Evolutionary conservation across 2,329 filamentous ascomycete species (phyloP), one percentile per base, ranked within the genome.

Genomic region (Harringtonia lauricola): DNA sequence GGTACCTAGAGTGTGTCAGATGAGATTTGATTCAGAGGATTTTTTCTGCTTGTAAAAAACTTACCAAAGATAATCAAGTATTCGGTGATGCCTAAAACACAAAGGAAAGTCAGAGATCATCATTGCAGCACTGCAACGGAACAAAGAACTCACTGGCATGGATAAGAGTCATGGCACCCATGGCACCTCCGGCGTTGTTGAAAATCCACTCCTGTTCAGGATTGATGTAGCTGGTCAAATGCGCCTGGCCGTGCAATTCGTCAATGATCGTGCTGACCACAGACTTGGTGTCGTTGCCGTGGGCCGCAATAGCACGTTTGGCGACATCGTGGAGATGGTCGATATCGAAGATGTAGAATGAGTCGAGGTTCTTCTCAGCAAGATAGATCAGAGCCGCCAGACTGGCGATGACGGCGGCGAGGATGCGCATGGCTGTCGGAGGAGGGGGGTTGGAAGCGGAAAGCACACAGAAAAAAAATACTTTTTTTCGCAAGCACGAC

Each of bases 91-190:
- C 78, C 76, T 77, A 33, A 13, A 10, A 17, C 18, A 2, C n/a
- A n/a, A n/a, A n/a, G n/a, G 24, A 26, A 26, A 10, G 10, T 26
- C 7, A 26, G 24, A 26, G n/a, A n/a, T n/a, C n/a, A n/a, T n/a
- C n/a, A n/a, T n/a, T n/a, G n/a, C n/a, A n/a, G n/a, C n/a, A 14
- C 4, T 6, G 18, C 3, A 19, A 24, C 13, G 8, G 6, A 6
- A 9, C 3, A 2, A 34, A 10, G 34, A 14, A 69, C 78, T 60
- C 62, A 83, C 83, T 89, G 47, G 86, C 85, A 59, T 94, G 87
- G 55, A 94, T 81, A 51, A 94, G 81, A 62, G 86, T 88, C 87
- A 94, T 92, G 57, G 76, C 84, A 44, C 87, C 87, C 87, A 94
- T 94, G 42, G 86, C 86, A 50, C 87, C 87, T 42, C 87, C 87